phyloP scores from a whole-genome alignment of 2,329 filamentous ascomycete genomes.

The Colletotrichum lini region DNA sequence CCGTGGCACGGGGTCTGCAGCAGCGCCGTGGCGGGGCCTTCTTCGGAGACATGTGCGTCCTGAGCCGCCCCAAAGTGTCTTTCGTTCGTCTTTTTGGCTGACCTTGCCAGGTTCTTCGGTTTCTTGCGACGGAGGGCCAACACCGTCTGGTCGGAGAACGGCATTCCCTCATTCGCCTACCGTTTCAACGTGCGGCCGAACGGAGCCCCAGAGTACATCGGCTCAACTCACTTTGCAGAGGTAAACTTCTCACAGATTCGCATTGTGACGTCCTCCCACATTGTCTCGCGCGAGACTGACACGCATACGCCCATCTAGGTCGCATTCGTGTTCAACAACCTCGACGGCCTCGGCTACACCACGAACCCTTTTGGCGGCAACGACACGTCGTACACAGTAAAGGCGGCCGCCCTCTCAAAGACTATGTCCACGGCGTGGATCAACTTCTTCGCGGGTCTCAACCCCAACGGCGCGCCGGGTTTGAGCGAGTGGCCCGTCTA shows the following conservation, averaged over 20 bases:
- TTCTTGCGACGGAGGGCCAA: constrained; percentile 48
- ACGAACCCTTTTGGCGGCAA: constrained; percentile 50
- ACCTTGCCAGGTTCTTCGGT: constrained; percentile 43
- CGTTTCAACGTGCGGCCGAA: constrained; percentile 52
- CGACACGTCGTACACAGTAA: constrained; percentile 44
- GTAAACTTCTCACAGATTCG: constrained; percentile 25
- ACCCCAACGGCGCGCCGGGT: constrained; percentile 47
- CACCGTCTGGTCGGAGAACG: constrained; percentile 47
- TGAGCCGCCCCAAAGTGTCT: background rate
- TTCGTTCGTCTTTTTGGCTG: background rate
- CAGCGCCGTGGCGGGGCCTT: constrained; percentile 50
- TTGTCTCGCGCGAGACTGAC: background rate
- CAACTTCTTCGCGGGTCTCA: constrained; percentile 47
- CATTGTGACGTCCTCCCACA: constrained; percentile 1
- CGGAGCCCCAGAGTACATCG: constrained; percentile 43
- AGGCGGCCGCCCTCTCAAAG: constrained; percentile 47
- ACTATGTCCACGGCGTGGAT: constrained; percentile 52
- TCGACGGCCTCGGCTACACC: constrained; percentile 50
- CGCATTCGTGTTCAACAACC: constrained; percentile 58
- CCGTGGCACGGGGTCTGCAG: constrained; percentile 47
- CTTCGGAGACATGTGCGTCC: constrained; percentile 45
- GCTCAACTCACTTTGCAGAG: constrained; percentile 57
- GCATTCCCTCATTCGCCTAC: constrained; percentile 49
- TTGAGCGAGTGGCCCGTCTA: constrained; percentile 49
- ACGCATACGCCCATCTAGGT: constrained; percentile 46